Conservation (phyloP, 306 rosid genomes). For the Styphnolobium japonicum region DNA sequence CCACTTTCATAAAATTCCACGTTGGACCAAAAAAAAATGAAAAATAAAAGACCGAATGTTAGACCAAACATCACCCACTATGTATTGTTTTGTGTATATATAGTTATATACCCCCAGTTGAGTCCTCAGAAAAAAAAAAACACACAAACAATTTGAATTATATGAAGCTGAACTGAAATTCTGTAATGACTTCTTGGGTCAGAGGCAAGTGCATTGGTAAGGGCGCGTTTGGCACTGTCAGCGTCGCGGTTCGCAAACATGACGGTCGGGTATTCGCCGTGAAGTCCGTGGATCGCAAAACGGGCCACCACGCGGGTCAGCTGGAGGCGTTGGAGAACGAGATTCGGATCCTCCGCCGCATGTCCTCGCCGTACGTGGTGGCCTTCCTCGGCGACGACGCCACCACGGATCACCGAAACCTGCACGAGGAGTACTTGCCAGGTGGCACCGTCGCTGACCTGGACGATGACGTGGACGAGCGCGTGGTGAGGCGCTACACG, state of each 20-base stretch:
- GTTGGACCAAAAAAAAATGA: not conserved
- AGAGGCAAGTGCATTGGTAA: constrained; percentile 57
- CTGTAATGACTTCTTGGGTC: constrained; percentile 47
- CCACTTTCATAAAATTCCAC: constrained; percentile 34
- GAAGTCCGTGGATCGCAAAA: constrained; percentile 52
- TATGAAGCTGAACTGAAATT: not conserved
- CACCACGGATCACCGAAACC: constrained; percentile 44
- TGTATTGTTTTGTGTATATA: too few species aligned
- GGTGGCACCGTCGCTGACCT: constrained; percentile 51
- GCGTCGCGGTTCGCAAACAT: constrained; percentile 34
- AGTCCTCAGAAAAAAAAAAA: not conserved
- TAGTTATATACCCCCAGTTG: constrained; percentile 21
- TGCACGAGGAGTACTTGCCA: constrained; percentile 67
- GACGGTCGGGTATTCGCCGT: constrained; percentile 56
- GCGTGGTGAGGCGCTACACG: constrained; percentile 32
- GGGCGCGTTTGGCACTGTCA: constrained; percentile 62
- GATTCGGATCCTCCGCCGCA: constrained; percentile 52
- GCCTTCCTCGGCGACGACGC: constrained; percentile 55
- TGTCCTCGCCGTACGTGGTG: constrained; percentile 59
- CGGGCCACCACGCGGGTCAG: constrained; percentile 39
- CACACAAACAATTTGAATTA: not conserved
- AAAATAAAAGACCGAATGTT: not conserved
- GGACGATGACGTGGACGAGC: constrained; percentile 43
- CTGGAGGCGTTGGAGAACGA: constrained; percentile 58
- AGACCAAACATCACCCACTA: not conserved